These are phyloP conservation scores for Viola odorata DNA, from an alignment of 345 rosid genomes.

Conservation along the genomic window DNA sequence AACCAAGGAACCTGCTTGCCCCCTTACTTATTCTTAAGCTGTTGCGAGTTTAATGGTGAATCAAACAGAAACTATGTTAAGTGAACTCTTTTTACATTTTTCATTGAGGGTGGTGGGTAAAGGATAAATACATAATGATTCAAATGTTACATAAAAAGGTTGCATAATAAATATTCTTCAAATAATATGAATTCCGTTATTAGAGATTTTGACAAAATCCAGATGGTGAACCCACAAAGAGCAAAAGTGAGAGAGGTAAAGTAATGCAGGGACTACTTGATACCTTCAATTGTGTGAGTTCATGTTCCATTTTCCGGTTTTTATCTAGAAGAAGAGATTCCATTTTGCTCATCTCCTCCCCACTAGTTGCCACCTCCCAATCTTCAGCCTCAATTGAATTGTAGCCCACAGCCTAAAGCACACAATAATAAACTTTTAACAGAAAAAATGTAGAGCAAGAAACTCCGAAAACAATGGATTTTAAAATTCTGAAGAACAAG, in stretches of 20 bases:
- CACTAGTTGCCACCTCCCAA: slow-evolving; percentile 92
- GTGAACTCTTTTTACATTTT: too few species aligned
- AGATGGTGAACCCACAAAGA: background rate
- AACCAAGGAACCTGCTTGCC: too few species aligned
- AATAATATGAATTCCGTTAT: background rate
- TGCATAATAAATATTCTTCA: too few species aligned
- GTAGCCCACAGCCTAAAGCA: slow-evolving; percentile 81
- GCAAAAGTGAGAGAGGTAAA: background rate
- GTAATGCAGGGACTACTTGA: slow-evolving; percentile 3
- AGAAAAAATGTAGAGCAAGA: background rate
- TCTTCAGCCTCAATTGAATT: slow-evolving; percentile 98
- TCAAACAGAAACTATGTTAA: too few species aligned
- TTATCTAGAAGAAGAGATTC: slow-evolving; percentile 98
- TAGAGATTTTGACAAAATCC: background rate
- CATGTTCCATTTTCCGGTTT: slow-evolving; percentile 95
- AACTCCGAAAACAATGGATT: background rate
- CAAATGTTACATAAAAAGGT: background rate
- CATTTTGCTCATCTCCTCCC: slow-evolving; percentile 99
- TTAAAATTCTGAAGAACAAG: background rate
- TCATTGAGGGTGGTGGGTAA: too few species aligned
- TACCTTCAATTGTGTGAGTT: slow-evolving; percentile 90
- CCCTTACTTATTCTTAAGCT: background rate
- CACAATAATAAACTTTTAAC: slow-evolving; percentile 12
- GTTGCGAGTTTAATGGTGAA: too few species aligned
- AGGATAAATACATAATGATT: background rate